A percentile compares a stretch with the other conserved stretches of the same genome.
phyloP scores from a whole-genome alignment of 139 green algal genomes.

The Edaphochlamys debaryana region DNA sequence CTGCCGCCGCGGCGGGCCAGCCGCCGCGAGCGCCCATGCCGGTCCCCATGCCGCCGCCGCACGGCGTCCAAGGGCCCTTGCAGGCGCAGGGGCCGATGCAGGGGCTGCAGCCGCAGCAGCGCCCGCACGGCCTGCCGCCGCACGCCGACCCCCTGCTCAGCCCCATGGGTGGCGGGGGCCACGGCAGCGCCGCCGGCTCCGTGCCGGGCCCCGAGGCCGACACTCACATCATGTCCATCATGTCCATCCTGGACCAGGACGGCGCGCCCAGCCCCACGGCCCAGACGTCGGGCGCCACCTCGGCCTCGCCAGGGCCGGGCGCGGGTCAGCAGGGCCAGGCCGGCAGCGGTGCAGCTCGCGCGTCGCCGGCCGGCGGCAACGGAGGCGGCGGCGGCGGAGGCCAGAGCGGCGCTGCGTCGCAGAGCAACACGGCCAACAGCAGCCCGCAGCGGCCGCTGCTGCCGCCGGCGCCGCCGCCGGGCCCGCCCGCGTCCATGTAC shows the following conservation, averaged over 20 bases:
- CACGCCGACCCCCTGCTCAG: background rate
- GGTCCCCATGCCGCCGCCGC: background rate
- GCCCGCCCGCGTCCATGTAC: slow-evolving; percentile 1
- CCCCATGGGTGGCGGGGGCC: background rate
- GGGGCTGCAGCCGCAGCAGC: background rate
- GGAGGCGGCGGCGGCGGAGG: background rate
- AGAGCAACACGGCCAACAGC: slow-evolving; percentile 1
- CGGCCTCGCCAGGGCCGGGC: no score
- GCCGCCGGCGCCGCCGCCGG: background rate
- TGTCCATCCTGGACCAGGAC: slow-evolving; percentile 57
- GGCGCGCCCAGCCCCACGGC: background rate
- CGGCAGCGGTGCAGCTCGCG: background rate
- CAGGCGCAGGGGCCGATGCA: background rate
- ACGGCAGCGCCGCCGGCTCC: no score
- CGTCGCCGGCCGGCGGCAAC: background rate
- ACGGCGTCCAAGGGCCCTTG: background rate
- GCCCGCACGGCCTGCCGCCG: background rate
- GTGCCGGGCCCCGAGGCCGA: background rate
- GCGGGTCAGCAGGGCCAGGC: background rate
- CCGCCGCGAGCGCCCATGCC: no score
- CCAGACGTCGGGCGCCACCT: no score
- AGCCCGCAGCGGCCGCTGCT: slow-evolving; percentile 25
- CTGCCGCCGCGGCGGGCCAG: background rate
- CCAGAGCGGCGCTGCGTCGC: background rate
- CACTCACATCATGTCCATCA: slow-evolving; percentile 60